These are phyloP conservation scores for Beauveria sp. DNA, from an alignment of 2,329 filamentous ascomycete genomes.

Conservation along the genomic window DNA sequence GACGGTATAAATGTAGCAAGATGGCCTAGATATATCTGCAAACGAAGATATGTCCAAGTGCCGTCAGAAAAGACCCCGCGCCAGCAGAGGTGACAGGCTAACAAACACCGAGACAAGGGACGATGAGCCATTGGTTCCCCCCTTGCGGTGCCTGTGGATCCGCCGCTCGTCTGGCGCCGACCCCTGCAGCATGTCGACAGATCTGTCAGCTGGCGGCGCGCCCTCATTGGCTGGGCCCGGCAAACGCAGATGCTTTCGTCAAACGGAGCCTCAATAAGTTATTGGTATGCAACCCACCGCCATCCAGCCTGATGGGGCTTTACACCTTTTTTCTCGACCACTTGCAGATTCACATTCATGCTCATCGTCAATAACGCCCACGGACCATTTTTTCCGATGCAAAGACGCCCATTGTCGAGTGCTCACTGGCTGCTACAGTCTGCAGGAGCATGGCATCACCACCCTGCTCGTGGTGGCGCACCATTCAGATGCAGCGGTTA, in stretches of 20 bases:
- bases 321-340: background rate
- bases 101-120: background rate
- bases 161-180: background rate
- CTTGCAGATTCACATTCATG: background rate
- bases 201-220: background rate
- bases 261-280: background rate
- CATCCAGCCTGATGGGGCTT: background rate
- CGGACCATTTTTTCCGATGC: background rate
- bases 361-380: background rate
- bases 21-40: too few relatives aligned
- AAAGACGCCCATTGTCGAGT: background rate
- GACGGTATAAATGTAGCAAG: too few relatives aligned
- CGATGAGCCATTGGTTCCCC: background rate
- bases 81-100: too few relatives aligned
- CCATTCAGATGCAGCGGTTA: background rate
- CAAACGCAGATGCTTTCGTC: background rate
- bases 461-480: background rate
- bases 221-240: background rate
- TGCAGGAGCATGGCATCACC: background rate
- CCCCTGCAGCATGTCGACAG: slow-evolving; percentile 3
- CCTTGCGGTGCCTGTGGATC: background rate
- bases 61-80: too few relatives aligned
- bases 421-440: background rate
- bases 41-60: too few relatives aligned
- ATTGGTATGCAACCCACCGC: background rate